A percentile compares a stretch with the other conserved stretches of the same genome.
Conservation (phyloP, 306 rosid genomes). For the Gastrolobium villosum region DNA sequence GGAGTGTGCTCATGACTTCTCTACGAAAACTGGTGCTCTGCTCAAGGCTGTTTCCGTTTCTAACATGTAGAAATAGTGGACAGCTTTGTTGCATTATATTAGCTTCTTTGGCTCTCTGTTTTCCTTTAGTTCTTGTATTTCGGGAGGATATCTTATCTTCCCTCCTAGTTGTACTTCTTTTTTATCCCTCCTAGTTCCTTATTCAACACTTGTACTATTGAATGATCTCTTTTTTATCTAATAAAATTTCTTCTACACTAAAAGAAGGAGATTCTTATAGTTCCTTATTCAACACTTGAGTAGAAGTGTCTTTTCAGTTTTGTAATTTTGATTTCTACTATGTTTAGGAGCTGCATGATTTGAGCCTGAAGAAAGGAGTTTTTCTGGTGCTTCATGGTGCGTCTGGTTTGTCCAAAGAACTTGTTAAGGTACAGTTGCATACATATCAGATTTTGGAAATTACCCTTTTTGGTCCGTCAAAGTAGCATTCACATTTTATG, state of each 20-base stretch:
- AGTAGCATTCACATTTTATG: background rate
- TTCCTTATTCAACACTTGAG: background rate
- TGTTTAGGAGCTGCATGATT: conserved; percentile 69
- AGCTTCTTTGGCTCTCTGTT: background rate
- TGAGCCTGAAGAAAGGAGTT: conserved; percentile 78
- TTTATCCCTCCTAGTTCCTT: too few relatives aligned
- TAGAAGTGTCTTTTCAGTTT: conserved; percentile 4
- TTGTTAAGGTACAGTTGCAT: conserved; percentile 69
- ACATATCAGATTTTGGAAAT: conserved; percentile 10
- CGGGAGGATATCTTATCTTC: background rate
- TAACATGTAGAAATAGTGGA: background rate
- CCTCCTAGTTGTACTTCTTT: too few relatives aligned
- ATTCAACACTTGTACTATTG: too few relatives aligned
- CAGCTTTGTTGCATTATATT: background rate
- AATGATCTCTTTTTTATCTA: too few relatives aligned
- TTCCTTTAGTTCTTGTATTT: background rate
- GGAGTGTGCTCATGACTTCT: background rate
- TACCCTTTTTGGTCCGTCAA: conserved; percentile 11
- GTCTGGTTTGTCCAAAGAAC: conserved; percentile 81
- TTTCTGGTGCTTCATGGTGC: conserved; percentile 94
- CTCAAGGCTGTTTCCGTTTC: too few relatives aligned
- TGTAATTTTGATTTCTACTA: conserved; percentile 45
- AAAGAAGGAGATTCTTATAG: background rate
- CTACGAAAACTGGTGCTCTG: background rate
- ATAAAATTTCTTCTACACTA: background rate